These are phyloP conservation scores for Neurospora tetrasperma DNA, from an alignment of 495 filamentous ascomycete genomes.

Conservation along the genomic window DNA sequence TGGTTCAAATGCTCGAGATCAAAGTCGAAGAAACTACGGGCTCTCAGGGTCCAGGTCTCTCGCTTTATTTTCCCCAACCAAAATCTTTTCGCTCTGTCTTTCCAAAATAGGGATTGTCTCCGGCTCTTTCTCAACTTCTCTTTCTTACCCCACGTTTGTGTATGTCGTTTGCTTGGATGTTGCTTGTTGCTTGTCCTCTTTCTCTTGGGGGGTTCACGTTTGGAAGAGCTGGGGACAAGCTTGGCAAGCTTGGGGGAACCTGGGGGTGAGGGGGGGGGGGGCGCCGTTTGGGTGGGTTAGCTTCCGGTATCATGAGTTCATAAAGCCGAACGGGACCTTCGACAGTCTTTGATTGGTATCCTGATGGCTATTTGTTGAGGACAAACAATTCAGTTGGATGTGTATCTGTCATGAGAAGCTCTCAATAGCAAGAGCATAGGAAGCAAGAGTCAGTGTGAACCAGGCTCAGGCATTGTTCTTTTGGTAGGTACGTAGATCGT, in stretches of 20 bases:
- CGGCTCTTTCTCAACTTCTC: background rate
- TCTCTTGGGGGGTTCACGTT: background rate
- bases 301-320: background rate
- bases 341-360: background rate
- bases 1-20: background rate
- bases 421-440: background rate
- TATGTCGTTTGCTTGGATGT: background rate
- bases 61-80: background rate
- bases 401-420: background rate
- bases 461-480: background rate
- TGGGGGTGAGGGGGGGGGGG: background rate
- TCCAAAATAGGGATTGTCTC: background rate
- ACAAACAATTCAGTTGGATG: background rate
- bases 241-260: background rate
- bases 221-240: background rate
- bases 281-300: background rate
- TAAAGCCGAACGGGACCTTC: background rate
- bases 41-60: background rate
- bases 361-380: background rate
- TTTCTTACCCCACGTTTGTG: background rate
- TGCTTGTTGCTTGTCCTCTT: background rate
- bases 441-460: background rate
- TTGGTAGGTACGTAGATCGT: background rate
- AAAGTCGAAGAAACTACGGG: background rate
- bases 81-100: background rate